Percentiles rank a stretch among this genome's conserved stretches.
Evolutionary conservation across 257 asterid species (phyloP).

Genomic region (Solanum ossicruentum): DNA sequence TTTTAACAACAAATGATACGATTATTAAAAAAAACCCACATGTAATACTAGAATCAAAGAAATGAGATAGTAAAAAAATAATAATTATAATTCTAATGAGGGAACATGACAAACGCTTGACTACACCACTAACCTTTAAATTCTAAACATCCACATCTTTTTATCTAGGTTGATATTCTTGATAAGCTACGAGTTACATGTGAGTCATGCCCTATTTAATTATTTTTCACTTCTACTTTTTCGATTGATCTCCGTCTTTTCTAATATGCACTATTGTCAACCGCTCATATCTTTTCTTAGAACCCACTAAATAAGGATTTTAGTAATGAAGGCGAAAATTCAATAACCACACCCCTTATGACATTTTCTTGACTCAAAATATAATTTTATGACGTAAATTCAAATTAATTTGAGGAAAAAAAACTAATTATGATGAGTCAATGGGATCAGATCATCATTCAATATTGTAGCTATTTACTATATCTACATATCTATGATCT

Average conservation of each 20-base stretch:
- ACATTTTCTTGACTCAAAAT: too few species aligned
- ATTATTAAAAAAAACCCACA: background rate
- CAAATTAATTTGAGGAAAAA: too few species aligned
- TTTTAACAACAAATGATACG: background rate
- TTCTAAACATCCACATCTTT: background rate
- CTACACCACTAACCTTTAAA: background rate
- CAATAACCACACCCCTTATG: background rate
- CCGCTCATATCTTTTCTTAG: background rate
- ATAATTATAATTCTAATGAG: background rate
- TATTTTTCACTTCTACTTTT: too few species aligned
- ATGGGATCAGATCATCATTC: background rate
- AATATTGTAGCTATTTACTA: background rate
- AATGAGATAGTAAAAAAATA: too few species aligned
- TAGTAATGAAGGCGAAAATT: too few species aligned
- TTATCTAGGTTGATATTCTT: background rate
- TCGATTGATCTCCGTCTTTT: fast-evolving
- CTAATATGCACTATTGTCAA: background rate
- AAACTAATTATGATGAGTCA: background rate
- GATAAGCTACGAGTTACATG: fast-evolving
- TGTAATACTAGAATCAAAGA: background rate
- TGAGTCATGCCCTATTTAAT: background rate
- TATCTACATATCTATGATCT: background rate
- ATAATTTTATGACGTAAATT: too few species aligned
- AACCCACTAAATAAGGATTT: background rate
- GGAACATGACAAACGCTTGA: too few species aligned